Evolutionary conservation across 2,329 filamentous ascomycete genomes (phyloP).

Genomic region (Sphaerulina populicola): DNA sequence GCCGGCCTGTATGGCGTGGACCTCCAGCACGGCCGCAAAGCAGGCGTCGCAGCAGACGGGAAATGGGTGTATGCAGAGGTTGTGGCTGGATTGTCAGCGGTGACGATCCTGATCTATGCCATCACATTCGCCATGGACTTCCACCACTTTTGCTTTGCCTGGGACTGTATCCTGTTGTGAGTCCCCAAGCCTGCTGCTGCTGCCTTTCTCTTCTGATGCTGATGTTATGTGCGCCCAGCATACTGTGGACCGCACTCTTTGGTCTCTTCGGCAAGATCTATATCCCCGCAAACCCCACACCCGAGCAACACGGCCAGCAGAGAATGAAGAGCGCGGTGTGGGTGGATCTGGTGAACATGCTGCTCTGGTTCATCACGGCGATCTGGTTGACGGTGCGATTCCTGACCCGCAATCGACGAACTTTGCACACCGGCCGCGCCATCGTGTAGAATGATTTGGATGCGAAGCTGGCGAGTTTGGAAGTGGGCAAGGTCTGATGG

Average conservation of each 20-base stretch:
- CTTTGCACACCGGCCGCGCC: constrained; percentile 29
- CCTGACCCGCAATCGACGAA: constrained; percentile 44
- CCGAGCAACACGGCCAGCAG: constrained; percentile 49
- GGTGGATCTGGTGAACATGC: constrained; percentile 65
- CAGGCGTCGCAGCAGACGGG: constrained; percentile 48
- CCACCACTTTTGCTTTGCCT: constrained; percentile 49
- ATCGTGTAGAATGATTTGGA: constrained; percentile 27
- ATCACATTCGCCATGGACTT: constrained; percentile 50
- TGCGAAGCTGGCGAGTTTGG: background rate
- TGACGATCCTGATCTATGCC: constrained; percentile 55
- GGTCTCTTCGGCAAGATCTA: constrained; percentile 77
- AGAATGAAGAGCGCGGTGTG: constrained; percentile 84
- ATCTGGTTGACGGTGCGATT: constrained; percentile 51
- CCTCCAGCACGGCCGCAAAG: constrained; percentile 48
- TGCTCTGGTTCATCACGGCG: constrained; percentile 65
- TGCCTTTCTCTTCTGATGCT: background rate
- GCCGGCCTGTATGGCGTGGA: constrained; percentile 71
- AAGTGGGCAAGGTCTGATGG: constrained; percentile 8
- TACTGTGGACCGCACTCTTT: constrained; percentile 75
- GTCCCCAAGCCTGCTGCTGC: constrained; percentile 7
- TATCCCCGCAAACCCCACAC: constrained; percentile 54
- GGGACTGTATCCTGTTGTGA: constrained; percentile 61
- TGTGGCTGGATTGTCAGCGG: constrained; percentile 55
- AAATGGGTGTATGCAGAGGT: constrained; percentile 77
- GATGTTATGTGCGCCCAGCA: constrained; percentile 24